phyloP scores from a whole-genome alignment of 2,329 filamentous ascomycete genomes.

The Emmonsia crescens region DNA sequence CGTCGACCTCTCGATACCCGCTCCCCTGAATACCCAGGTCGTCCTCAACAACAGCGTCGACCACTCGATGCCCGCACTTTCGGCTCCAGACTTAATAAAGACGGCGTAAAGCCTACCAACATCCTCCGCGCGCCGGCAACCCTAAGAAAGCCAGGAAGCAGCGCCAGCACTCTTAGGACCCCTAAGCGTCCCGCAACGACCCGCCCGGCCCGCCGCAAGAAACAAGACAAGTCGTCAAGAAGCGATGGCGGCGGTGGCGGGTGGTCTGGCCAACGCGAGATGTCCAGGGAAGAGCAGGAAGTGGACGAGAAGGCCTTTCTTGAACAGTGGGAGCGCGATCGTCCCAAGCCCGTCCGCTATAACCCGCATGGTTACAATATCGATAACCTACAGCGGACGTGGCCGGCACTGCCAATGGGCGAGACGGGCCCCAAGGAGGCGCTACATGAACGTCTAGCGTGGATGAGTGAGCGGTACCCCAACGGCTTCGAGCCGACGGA shows the following conservation, averaged over 20 bases:
- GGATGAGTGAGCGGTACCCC: constrained; percentile 24
- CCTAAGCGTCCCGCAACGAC: background rate
- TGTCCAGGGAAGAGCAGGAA: constrained; percentile 6
- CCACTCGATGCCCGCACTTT: constrained; percentile 29
- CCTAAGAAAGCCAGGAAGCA: constrained; percentile 9
- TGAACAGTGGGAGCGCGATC: constrained; percentile 22
- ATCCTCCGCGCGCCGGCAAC: constrained; percentile 21
- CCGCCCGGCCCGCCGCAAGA: constrained; percentile 2
- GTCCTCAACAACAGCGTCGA: constrained; percentile 9
- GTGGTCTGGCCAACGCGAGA: background rate
- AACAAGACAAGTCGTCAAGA: constrained; percentile 11
- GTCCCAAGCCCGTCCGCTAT: constrained; percentile 25
- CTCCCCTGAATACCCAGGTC: background rate
- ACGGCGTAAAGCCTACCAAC: constrained; percentile 19
- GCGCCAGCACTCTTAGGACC: too few species aligned
- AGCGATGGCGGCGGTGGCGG: background rate
- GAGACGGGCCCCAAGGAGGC: constrained; percentile 17
- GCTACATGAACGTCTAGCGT: constrained; percentile 26
- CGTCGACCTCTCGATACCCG: background rate
- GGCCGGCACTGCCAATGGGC: constrained; percentile 29
- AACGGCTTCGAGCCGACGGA: constrained; percentile 27
- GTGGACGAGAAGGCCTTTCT: constrained; percentile 22
- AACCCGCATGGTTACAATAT: constrained; percentile 24
- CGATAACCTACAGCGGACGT: constrained; percentile 26
- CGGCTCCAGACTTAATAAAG: constrained; percentile 7